Conservation (phyloP, 805 yeast genomes). For the Hanseniaspora singularis region DNA sequence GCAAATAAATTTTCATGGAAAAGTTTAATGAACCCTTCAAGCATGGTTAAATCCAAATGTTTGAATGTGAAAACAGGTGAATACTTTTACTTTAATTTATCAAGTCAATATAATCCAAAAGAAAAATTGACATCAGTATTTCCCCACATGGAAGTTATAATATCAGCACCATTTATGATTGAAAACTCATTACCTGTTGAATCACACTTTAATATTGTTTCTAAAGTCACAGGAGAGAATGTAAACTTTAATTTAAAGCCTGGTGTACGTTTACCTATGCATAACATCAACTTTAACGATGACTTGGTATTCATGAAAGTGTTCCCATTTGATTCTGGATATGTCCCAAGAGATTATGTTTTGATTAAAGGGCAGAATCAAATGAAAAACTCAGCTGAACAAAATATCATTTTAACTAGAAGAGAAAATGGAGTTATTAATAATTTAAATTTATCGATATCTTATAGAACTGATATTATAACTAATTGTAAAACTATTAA, state of each 20-base stretch:
- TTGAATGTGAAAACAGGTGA: slow-evolving; percentile 34
- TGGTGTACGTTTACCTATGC: slow-evolving; percentile 63
- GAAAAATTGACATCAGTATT: slow-evolving; percentile 65
- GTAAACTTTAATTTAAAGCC: slow-evolving; percentile 50
- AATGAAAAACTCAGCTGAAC: slow-evolving; percentile 37
- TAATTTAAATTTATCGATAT: slow-evolving; percentile 47
- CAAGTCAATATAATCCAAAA: slow-evolving; percentile 47
- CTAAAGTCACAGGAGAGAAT: slow-evolving; percentile 55
- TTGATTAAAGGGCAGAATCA: slow-evolving; percentile 35
- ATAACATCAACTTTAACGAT: slow-evolving; percentile 56
- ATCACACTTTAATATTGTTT: slow-evolving; percentile 60
- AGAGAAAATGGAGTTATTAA: slow-evolving; percentile 57
- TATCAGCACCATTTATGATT: slow-evolving; percentile 77
- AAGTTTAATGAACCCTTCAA: slow-evolving; percentile 29
- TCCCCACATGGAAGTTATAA: slow-evolving; percentile 67
- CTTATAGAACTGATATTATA: slow-evolving; percentile 43
- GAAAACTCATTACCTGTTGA: slow-evolving; percentile 80
- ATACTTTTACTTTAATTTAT: slow-evolving; percentile 58
- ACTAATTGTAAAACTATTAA: slow-evolving; percentile 48
- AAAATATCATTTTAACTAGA: slow-evolving; percentile 41
- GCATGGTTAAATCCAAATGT: slow-evolving; percentile 43
- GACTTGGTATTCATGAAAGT: slow-evolving; percentile 17
- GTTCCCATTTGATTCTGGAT: slow-evolving; percentile 35
- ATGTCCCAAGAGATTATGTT: slow-evolving; percentile 57
- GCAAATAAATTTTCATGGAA: slow-evolving; percentile 53